A percentile compares a stretch with the other conserved stretches of the same genome.
phyloP scores from a whole-genome alignment of 2,329 filamentous ascomycete genomes.

The Coniochaeta hoffmannii region DNA sequence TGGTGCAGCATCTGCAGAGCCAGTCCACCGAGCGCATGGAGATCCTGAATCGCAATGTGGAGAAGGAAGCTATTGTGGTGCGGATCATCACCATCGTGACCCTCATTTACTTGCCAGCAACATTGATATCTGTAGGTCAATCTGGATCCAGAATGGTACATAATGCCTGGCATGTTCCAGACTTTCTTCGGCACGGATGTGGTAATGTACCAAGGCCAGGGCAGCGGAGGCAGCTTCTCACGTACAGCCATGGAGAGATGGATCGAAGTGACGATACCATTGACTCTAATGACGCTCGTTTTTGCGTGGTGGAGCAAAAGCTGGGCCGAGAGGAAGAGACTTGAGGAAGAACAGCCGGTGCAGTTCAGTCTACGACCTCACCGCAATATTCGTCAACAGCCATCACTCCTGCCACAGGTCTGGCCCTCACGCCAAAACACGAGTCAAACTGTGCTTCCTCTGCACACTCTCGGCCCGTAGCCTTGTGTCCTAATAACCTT shows the following conservation, averaged over 20 bases:
- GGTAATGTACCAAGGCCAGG: slow-evolving; percentile 11
- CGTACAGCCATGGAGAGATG: slow-evolving; percentile 8
- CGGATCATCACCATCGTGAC: slow-evolving; percentile 21
- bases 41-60: slow-evolving; percentile 18
- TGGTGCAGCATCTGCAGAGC: slow-evolving; percentile 24
- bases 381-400: background rate
- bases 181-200: slow-evolving; percentile 16
- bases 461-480: background rate
- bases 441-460: background rate
- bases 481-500: background rate
- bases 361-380: background rate
- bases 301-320: slow-evolving; percentile 6
- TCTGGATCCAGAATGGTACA: background rate
- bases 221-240: slow-evolving; percentile 7
- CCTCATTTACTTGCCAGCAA: slow-evolving; percentile 19
- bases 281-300: slow-evolving; percentile 8
- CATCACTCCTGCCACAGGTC: background rate
- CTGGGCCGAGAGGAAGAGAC: slow-evolving; percentile 2
- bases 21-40: slow-evolving; percentile 22
- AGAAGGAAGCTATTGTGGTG: slow-evolving; percentile 17
- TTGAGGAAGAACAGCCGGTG: background rate
- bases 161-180: background rate
- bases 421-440: background rate
- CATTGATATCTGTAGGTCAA: slow-evolving; percentile 14
- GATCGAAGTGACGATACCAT: slow-evolving; percentile 9